Percentiles rank a stretch among this genome's conserved stretches.
phyloP scores from a whole-genome alignment of 108 stramenopile species.

The Cyclotella atomus region DNA sequence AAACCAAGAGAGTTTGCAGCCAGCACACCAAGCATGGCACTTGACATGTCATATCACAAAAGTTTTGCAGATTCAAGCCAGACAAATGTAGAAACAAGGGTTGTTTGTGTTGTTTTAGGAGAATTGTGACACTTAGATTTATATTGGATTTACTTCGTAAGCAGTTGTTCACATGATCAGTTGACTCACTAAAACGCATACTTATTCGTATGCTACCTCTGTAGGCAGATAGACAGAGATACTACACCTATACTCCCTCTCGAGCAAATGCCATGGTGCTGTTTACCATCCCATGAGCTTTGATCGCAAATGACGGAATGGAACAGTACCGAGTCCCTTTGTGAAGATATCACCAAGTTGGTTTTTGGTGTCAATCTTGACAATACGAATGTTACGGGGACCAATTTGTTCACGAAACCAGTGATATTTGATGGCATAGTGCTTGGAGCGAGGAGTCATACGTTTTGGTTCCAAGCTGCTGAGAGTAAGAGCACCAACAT shows the following conservation, averaged over 20 bases:
- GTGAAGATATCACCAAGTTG: slow-evolving; percentile 55
- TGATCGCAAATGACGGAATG: slow-evolving; percentile 5
- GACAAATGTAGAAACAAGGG: no score
- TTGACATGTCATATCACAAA: no score
- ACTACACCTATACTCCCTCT: background rate
- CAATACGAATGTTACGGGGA: slow-evolving; percentile 5
- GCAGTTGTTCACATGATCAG: background rate
- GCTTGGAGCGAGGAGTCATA: slow-evolving; percentile 49
- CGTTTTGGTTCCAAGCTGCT: slow-evolving; percentile 20
- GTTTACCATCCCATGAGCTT: slow-evolving; percentile 32
- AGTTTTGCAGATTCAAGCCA: no score
- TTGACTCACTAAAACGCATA: background rate
- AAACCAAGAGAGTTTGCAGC: no score
- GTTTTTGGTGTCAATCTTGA: slow-evolving; percentile 24
- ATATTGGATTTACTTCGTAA: no score
- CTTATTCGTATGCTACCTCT: no score
- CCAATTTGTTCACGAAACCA: slow-evolving; percentile 36
- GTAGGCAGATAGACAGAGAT: no score
- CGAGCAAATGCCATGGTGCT: background rate
- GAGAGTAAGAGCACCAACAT: slow-evolving; percentile 51
- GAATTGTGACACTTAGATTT: no score
- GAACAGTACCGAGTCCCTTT: slow-evolving; percentile 20
- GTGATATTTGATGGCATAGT: slow-evolving; percentile 40
- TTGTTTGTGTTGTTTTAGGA: no score
- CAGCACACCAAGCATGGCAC: no score